Evolutionary conservation across 2,329 filamentous ascomycete genomes (phyloP), one percentile per base, ranked within the genome.

Genomic region (Aspergillus pseudotamarii): DNA sequence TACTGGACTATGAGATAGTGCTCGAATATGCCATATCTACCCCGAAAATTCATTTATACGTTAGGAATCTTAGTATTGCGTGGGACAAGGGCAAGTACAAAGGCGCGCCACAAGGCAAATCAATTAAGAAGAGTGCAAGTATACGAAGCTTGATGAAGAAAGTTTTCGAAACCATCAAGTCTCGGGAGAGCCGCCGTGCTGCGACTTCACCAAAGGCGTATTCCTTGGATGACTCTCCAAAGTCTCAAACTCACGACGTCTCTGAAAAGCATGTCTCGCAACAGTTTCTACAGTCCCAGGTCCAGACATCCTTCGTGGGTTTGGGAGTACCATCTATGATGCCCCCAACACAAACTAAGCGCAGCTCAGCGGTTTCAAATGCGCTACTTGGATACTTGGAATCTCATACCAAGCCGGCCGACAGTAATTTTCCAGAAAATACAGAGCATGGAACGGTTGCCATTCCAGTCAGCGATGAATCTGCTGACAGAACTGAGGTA

Each of bases 1-100:
- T 81, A 51, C 54, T 67, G 3, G 70, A 75, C 43, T 78, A 79
- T 61, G 72, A 76, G 50, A 64, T 81, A 23, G 70, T 79, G 55
- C 70, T 80, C 48, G 69, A 69, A 38, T 73, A 76, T 65, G 65
- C 69, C 34, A 61, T 60, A 12, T 59, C 65, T 4, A 45, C 61
- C 3, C 69, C 74, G 5, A 68, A 70, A 10, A 21, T 75, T 14
- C 65, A 69, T 56, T 59, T 78, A 19, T 68, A 66, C 19, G 61
- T 77, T 46, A 69, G 68, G 48, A 57, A 64, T 8, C 75, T 75
- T 50, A 59, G 48, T 2, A 68, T 78, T 43, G 65, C 66, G 41
- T 72, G 64, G 66, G 64, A 68, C 12, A 57, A 58, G 23, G 65
- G 60, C 46, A 67, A 59, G 10, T 59, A 56, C 48, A 70, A 62